Evolutionary conservation across 306 rosid species (phyloP).

Genomic region (Rosa chinensis): DNA sequence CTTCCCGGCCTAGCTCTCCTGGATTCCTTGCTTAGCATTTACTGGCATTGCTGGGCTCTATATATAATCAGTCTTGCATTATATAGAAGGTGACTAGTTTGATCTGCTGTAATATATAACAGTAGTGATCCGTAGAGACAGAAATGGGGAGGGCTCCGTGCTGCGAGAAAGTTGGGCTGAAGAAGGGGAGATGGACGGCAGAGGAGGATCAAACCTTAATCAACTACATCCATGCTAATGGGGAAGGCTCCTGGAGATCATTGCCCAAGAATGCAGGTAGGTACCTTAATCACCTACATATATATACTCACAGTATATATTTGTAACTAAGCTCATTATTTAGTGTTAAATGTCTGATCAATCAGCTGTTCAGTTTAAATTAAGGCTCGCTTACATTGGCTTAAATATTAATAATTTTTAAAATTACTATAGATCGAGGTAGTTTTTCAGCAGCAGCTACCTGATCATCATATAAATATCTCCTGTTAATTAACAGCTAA

Average conservation of each 20-base stretch:
- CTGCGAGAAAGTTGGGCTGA: slow-evolving; percentile 81
- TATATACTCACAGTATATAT: too few species aligned
- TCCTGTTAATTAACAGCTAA: background rate
- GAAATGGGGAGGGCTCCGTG: slow-evolving; percentile 89
- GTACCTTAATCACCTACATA: background rate
- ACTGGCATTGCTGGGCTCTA: slow-evolving; percentile 40
- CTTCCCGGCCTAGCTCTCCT: background rate
- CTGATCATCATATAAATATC: background rate
- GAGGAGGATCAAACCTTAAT: slow-evolving; percentile 72
- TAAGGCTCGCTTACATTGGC: background rate
- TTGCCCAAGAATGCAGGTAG: slow-evolving; percentile 85
- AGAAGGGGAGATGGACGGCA: slow-evolving; percentile 76
- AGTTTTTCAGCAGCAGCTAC: background rate
- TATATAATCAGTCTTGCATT: background rate
- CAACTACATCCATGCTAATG: slow-evolving; percentile 57
- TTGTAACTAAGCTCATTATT: background rate
- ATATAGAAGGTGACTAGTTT: background rate
- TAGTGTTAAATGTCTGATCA: background rate
- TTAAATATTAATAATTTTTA: background rate
- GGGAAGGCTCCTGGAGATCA: slow-evolving; percentile 93
- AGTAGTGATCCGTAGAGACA: background rate
- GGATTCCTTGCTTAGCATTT: background rate
- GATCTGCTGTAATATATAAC: background rate
- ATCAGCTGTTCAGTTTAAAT: background rate
- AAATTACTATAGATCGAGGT: background rate